A percentile compares a stretch with the other conserved stretches of the same genome.
phyloP scores from a whole-genome alignment of 306 rosid genomes.

The Hylodesmum podocarpum region DNA sequence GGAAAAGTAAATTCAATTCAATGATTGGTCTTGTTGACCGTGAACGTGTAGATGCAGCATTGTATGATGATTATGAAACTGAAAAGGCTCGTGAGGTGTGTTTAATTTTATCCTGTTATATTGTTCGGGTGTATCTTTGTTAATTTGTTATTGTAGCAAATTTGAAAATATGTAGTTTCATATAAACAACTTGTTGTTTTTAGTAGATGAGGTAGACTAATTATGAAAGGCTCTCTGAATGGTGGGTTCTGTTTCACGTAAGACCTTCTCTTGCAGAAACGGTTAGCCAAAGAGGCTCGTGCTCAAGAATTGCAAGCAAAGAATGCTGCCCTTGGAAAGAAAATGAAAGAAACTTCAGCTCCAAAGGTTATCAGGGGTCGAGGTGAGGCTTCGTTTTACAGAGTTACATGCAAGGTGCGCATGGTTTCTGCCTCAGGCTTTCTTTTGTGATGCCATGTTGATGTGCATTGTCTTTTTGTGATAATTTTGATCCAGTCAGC shows the following conservation, averaged over 20 bases:
- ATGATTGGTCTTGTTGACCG: constrained; percentile 96
- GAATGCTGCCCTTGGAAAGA: constrained; percentile 80
- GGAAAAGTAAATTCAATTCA: constrained; percentile 83
- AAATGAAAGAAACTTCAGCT: constrained; percentile 64
- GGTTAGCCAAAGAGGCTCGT: constrained; percentile 85
- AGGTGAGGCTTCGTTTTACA: constrained; percentile 92
- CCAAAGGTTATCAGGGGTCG: constrained; percentile 73
- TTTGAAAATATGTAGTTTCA: not conserved
- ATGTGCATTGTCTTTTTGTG: constrained; percentile 6
- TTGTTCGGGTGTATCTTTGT: not conserved
- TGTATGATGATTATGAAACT: constrained; percentile 89
- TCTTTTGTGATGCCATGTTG: constrained; percentile 24
- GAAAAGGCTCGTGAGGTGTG: constrained; percentile 90
- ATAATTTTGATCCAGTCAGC: not conserved
- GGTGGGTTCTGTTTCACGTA: constrained; percentile 6
- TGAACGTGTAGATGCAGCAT: constrained; percentile 72
- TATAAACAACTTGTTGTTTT: not conserved
- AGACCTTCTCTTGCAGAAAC: constrained; percentile 52
- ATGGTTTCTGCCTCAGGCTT: constrained; percentile 19
- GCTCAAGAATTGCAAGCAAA: constrained; percentile 82
- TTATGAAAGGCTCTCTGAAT: not conserved
- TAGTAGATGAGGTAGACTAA: not conserved
- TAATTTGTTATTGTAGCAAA: not conserved
- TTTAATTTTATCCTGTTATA: constrained; percentile 11
- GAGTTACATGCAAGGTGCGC: constrained; percentile 89